Percentiles rank a stretch among this genome's conserved stretches.
Evolutionary conservation across 2,329 filamentous ascomycete genomes (phyloP).

Genomic region (Emericellopsis cladophorae): DNA sequence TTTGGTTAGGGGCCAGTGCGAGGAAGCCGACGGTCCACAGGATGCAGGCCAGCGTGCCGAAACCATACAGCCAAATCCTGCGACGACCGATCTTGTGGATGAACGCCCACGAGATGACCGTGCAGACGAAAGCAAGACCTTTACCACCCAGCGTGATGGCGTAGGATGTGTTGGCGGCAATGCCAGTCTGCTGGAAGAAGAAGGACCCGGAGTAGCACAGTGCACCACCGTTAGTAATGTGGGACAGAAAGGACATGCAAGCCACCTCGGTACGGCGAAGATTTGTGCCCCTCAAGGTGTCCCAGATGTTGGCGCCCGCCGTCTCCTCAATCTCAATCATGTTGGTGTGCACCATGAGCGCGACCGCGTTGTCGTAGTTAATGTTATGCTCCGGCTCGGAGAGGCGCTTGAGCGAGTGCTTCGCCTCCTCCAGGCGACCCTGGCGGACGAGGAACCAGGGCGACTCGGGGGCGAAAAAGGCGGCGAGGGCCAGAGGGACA

Average conservation of each 20-base stretch:
- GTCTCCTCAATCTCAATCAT: slow-evolving; percentile 30
- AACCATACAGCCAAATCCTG: slow-evolving; percentile 32
- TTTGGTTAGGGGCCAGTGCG: slow-evolving; percentile 29
- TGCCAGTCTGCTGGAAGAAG: slow-evolving; percentile 31
- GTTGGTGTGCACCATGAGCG: slow-evolving; percentile 42
- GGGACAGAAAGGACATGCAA: slow-evolving; percentile 24
- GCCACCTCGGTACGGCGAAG: slow-evolving; percentile 42
- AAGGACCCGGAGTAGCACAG: slow-evolving; percentile 32
- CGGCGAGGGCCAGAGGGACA: slow-evolving; percentile 27
- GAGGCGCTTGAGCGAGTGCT: slow-evolving; percentile 25
- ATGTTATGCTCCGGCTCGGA: slow-evolving; percentile 21
- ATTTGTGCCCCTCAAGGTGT: slow-evolving; percentile 40
- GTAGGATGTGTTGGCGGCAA: slow-evolving; percentile 28
- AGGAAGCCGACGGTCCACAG: slow-evolving; percentile 26
- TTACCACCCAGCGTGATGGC: slow-evolving; percentile 33
- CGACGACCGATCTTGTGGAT: slow-evolving; percentile 36
- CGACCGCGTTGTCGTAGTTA: slow-evolving; percentile 32
- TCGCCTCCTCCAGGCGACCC: slow-evolving; percentile 25
- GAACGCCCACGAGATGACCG: slow-evolving; percentile 34
- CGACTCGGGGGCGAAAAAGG: slow-evolving; percentile 35
- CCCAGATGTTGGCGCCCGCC: slow-evolving; percentile 28
- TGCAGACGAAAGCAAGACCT: slow-evolving; percentile 36
- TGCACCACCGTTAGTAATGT: slow-evolving; percentile 24
- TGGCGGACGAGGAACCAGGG: slow-evolving; percentile 39
- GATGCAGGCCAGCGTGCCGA: slow-evolving; percentile 23